A percentile compares a stretch with the other conserved stretches of the same genome.
phyloP scores from a whole-genome alignment of 2,329 filamentous ascomycete genomes.

The Hymenoscyphus fraxineus region DNA sequence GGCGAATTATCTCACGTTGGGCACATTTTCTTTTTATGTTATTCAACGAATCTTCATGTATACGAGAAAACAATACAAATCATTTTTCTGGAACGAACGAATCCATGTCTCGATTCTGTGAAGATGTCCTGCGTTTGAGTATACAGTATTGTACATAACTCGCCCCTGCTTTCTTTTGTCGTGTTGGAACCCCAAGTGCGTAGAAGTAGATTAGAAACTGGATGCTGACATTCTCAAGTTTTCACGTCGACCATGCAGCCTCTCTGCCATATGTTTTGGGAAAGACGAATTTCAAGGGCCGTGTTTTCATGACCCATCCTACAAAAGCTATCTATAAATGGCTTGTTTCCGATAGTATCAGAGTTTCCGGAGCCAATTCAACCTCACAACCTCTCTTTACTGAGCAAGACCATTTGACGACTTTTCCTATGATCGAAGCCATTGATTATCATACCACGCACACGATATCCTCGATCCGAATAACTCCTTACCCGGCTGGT shows the following conservation, averaged over 20 bases:
- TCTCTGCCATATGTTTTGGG: conserved; percentile 96
- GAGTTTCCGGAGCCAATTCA: conserved; percentile 71
- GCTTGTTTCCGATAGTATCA: conserved; percentile 95
- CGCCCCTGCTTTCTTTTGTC: conserved; percentile 11
- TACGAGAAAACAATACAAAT: conserved; percentile 45
- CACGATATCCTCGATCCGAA: conserved; percentile 91
- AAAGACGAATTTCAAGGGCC: conserved; percentile 95
- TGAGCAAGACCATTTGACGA: conserved; percentile 90
- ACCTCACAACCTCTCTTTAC: conserved; percentile 79
- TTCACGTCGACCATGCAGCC: conserved; percentile 97
- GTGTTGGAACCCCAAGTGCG: background rate
- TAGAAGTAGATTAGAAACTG: conserved; percentile 3
- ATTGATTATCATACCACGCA: conserved; percentile 99
- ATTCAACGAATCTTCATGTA: conserved; percentile 28
- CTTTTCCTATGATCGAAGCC: conserved; percentile 90
- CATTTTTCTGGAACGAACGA: conserved; percentile 31
- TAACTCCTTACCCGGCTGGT: conserved; percentile 93
- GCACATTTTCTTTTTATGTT: background rate
- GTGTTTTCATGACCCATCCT: conserved; percentile 98
- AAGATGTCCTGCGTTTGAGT: conserved; percentile 28
- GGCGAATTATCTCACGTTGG: background rate
- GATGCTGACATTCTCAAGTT: conserved; percentile 55
- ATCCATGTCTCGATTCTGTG: conserved; percentile 36
- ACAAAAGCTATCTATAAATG: conserved; percentile 99
- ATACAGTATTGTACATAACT: conserved; percentile 31